Evolutionary conservation across 2,329 filamentous ascomycete species (phyloP).

Genomic region (Rutstroemia sp.): DNA sequence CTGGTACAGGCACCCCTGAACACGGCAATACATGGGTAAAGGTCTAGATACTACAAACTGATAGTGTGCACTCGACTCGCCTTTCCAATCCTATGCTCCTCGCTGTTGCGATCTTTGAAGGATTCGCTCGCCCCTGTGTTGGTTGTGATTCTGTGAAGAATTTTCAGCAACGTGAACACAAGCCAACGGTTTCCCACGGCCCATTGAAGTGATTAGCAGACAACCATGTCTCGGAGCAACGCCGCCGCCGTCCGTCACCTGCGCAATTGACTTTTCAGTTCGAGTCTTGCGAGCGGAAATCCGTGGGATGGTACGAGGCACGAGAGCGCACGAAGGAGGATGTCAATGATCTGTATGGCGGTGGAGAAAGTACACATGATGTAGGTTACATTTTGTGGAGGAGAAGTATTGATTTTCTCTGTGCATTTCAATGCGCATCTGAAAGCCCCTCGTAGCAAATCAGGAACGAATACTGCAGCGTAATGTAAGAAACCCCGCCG

Average conservation of each 20-base stretch:
- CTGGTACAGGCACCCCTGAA: not conserved
- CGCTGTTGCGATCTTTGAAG: not conserved
- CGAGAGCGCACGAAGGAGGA: not conserved
- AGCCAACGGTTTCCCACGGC: not conserved
- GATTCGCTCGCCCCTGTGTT: conserved; percentile 2
- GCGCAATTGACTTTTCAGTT: not conserved
- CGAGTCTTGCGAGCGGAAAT: not conserved
- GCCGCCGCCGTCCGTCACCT: not conserved
- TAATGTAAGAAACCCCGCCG: not conserved
- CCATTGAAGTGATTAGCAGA: too few species aligned
- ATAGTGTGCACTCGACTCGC: not conserved
- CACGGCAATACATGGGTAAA: not conserved
- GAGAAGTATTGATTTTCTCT: conserved; percentile 1
- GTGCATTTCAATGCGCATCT: not conserved
- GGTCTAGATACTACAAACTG: not conserved
- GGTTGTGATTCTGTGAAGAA: not conserved
- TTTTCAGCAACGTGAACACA: not conserved
- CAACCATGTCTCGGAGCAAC: not conserved
- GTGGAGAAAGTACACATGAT: conserved; percentile 9
- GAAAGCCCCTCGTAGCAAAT: not conserved
- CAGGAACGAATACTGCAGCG: not conserved
- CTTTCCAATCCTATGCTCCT: not conserved
- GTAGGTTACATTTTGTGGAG: conserved; percentile 6
- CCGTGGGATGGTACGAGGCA: not conserved
- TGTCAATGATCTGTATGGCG: not conserved